phyloP scores from a whole-genome alignment of 1,284 basidiomycete genomes.

The Microbotryum silenes-acaulis region DNA sequence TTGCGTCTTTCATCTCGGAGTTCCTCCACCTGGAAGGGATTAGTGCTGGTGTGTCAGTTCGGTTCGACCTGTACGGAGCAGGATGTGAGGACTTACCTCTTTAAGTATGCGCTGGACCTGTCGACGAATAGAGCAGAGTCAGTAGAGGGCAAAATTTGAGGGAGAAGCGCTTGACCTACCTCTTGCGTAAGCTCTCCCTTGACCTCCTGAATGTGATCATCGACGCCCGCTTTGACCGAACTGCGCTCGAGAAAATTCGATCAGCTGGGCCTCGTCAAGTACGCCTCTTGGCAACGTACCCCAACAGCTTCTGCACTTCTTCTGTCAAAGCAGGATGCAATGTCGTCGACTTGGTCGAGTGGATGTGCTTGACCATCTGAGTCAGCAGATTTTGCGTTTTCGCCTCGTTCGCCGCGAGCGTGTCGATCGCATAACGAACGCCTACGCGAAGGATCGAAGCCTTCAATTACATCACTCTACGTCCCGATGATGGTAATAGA shows the following conservation, averaged over 20 bases:
- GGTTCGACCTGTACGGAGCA: not conserved
- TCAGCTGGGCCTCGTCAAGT: not conserved
- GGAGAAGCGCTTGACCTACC: conserved; percentile 1
- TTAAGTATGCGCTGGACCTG: conserved; percentile 31
- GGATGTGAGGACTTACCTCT: conserved; percentile 4
- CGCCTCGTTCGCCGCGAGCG: not conserved
- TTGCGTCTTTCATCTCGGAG: conserved; percentile 27
- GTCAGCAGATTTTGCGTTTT: conserved; percentile 10
- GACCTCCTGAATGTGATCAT: conserved; percentile 25
- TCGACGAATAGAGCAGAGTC: too few species aligned
- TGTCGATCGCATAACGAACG: conserved; percentile 5
- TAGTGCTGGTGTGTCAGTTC: too few species aligned
- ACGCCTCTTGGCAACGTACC: not conserved
- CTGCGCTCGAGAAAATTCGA: not conserved
- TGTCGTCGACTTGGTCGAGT: conserved; percentile 8
- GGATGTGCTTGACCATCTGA: conserved; percentile 10
- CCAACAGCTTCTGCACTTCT: conserved; percentile 22
- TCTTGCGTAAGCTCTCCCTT: conserved; percentile 24
- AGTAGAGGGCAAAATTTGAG: not conserved
- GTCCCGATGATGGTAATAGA: not conserved
- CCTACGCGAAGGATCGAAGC: not conserved
- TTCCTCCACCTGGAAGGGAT: conserved; percentile 16
- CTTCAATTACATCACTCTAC: conserved; percentile 13
- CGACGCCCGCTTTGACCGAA: conserved; percentile 20
- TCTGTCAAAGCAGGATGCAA: conserved; percentile 21